Conservation (phyloP, 805 yeast species). For the Cyberlindnera xishuangbannaensis region DNA sequence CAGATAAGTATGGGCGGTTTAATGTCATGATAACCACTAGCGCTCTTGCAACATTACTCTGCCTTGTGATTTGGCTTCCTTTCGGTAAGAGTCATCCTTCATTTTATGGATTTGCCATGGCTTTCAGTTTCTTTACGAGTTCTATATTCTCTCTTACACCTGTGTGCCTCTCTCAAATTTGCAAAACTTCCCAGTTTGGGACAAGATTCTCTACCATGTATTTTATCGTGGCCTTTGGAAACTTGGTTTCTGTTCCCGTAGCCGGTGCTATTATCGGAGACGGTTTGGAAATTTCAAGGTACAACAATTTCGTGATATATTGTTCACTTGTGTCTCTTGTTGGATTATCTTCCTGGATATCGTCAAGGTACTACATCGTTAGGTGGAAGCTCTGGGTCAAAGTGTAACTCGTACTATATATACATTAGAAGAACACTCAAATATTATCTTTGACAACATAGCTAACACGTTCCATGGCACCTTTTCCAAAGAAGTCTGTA, state of each 20-base stretch:
- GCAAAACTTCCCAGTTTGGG: slow-evolving; percentile 59
- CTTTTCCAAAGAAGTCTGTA: slow-evolving; percentile 81
- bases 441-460: slow-evolving; percentile 1
- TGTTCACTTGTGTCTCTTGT: slow-evolving; percentile 8
- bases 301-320: slow-evolving; percentile 8
- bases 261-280: slow-evolving; percentile 41
- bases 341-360: slow-evolving; percentile 6
- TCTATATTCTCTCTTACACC: slow-evolving; percentile 63
- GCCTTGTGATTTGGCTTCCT: slow-evolving; percentile 60
- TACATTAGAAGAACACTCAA: no score
- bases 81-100: slow-evolving; percentile 41
- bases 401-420: no score
- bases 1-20: slow-evolving; percentile 38
- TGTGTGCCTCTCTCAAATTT: slow-evolving; percentile 57
- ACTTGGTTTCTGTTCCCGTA: slow-evolving; percentile 43
- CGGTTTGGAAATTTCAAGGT: slow-evolving; percentile 11
- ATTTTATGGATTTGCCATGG: slow-evolving; percentile 46
- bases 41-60: slow-evolving; percentile 37
- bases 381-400: slow-evolving; percentile 5
- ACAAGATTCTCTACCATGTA: slow-evolving; percentile 63
- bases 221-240: slow-evolving; percentile 41
- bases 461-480: slow-evolving; percentile 47
- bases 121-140: slow-evolving; percentile 56
- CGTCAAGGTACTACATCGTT: slow-evolving; percentile 8
- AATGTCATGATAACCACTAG: slow-evolving; percentile 30